A percentile compares a stretch with the other conserved stretches of the same genome.
Conservation (phyloP, 2,329 filamentous ascomycete species). For the Fusarium pseudonygamai region DNA sequence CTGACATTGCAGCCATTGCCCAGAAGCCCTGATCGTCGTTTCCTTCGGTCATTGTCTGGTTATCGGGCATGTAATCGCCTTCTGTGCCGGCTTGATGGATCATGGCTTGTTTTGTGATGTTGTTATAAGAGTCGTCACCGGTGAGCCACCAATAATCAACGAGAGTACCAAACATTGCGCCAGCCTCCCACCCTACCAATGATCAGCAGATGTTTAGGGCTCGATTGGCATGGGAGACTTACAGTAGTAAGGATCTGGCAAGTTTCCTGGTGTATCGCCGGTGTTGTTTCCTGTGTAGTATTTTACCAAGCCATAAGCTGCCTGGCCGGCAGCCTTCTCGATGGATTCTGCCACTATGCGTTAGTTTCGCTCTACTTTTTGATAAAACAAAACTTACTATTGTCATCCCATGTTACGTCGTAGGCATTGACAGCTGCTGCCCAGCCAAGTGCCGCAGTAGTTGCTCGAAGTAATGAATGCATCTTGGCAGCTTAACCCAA, state of each 20-base stretch:
- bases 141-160: constrained; percentile 79
- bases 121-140: constrained; percentile 72
- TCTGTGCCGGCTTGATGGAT: constrained; percentile 69
- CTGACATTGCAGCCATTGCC: constrained; percentile 83
- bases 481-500: constrained; percentile 27
- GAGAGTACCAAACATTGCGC: constrained; percentile 75
- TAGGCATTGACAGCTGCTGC: constrained; percentile 19
- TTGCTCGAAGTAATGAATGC: constrained; percentile 29
- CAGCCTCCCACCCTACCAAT: constrained; percentile 71
- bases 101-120: constrained; percentile 66
- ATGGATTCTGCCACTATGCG: constrained; percentile 54
- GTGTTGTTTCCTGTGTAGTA: constrained; percentile 68
- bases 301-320: constrained; percentile 58
- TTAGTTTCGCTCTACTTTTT: neutral
- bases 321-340: constrained; percentile 57
- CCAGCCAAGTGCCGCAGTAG: constrained; percentile 26
- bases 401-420: constrained; percentile 37
- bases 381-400: constrained; percentile 14
- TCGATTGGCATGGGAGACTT: constrained; percentile 51
- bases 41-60: constrained; percentile 68
- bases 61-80: constrained; percentile 72
- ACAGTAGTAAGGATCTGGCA: constrained; percentile 73
- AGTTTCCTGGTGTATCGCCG: constrained; percentile 65
- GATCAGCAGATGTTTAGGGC: constrained; percentile 16
- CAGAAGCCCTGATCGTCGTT: constrained; percentile 87